Base-by-base conservation (phyloP, 2,329 filamentous ascomycete species). In the Verticillium tricorpus region DNA sequence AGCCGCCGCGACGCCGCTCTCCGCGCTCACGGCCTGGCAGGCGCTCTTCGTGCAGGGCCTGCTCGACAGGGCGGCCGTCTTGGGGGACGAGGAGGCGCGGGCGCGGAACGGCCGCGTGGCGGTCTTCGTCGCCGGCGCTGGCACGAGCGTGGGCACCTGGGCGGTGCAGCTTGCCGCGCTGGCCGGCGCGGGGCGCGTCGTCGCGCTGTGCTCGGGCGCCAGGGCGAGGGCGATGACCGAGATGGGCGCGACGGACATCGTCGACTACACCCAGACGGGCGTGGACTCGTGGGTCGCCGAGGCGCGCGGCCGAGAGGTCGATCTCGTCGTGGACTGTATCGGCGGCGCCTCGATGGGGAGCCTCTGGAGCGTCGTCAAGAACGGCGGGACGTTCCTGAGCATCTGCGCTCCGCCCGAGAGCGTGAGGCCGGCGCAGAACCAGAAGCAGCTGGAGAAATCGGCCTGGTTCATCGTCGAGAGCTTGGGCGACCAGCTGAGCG, bases 231-330 rank as follows among this genome's bases (percentile, higher is more conserved):
- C 69, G 2, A 71, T 74, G 25, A 65, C 64, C 22, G 56, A 60
- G 25, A 67, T 77, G 9, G 76, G 77, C 1, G 76, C 76, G 2
- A 74, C 90, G 62, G 89, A 96, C 65, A 89, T 96, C n/a, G 82
- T 92, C 69, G 84, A 89, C 58, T 85, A 86, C 62, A 84, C 85
- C 63, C 82, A 88, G 64, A 78, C 81, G 57, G 81, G 86, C 61
- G 84, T 86, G 61, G 82, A 86, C 60, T 85, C 70, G 0, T 78
- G 76, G 76, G 72, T 66, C 2, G 64, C 60, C 1, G 67, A 63
- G 15, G 63, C 67, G 1, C 67, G 58, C 5, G 61, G 59, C 54
- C 63, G 71, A 17, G 67, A 74, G 60, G 68, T 69, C 1, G 75
- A 78, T 58, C 62, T 77, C 3, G 67, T 77, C 2, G 35, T 77